Conservation (phyloP, 2,329 filamentous ascomycete species). For the Coniochaeta prunicola region DNA sequence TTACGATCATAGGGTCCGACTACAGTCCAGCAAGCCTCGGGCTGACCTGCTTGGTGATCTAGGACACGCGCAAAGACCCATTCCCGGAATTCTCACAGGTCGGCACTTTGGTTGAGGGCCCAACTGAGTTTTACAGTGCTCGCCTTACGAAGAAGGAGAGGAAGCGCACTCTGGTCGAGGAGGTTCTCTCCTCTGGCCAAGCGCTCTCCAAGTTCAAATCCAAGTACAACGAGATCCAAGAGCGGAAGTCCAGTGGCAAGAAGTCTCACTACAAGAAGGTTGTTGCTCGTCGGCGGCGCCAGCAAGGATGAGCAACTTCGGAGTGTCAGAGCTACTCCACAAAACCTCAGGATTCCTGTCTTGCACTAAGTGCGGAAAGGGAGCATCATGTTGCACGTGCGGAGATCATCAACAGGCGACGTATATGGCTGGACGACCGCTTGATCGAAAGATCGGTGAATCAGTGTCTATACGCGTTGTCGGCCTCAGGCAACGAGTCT, state of each 20-base stretch:
- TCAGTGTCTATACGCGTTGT: too few relatives aligned
- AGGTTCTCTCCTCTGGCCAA: slow-evolving; percentile 64
- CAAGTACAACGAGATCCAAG: slow-evolving; percentile 83
- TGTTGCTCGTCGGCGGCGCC: slow-evolving; percentile 29
- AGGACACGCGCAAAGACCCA: slow-evolving; percentile 57
- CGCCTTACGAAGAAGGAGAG: slow-evolving; percentile 81
- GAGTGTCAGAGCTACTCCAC: not conserved
- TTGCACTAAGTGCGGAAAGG: not conserved
- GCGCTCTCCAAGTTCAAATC: slow-evolving; percentile 67
- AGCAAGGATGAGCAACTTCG: not conserved
- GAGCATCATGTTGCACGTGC: too few relatives aligned
- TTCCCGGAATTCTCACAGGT: slow-evolving; percentile 81
- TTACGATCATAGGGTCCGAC: not conserved
- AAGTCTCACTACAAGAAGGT: slow-evolving; percentile 83
- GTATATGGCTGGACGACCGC: too few relatives aligned
- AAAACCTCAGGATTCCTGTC: not conserved
- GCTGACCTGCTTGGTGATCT: not conserved
- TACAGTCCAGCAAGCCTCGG: not conserved
- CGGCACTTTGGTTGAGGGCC: slow-evolving; percentile 80
- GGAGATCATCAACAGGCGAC: not conserved
- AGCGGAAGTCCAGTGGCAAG: slow-evolving; percentile 76
- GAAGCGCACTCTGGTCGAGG: slow-evolving; percentile 80
- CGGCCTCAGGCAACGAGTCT: too few relatives aligned
- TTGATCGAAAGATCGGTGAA: too few relatives aligned
- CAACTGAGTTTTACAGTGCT: slow-evolving; percentile 78